Conservation (phyloP, 345 rosid genomes). For the Eucalyptus globulus region DNA sequence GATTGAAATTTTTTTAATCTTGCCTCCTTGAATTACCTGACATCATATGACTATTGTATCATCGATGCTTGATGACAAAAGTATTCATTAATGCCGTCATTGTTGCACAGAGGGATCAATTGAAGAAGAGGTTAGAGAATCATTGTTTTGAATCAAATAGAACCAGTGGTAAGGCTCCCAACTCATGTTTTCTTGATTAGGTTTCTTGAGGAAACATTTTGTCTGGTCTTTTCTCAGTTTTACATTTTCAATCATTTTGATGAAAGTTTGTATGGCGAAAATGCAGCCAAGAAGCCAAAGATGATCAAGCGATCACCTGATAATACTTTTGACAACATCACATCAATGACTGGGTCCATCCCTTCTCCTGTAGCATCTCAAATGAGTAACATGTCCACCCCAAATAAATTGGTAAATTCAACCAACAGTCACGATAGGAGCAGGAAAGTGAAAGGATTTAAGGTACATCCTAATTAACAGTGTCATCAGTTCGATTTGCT, state of each 20-base stretch:
- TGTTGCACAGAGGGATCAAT: constrained; percentile 14
- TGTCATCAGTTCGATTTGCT: not conserved
- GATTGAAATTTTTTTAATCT: not conserved
- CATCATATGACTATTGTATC: not conserved
- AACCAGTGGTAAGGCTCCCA: constrained; percentile 32
- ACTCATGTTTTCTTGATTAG: not conserved
- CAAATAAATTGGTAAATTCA: constrained; percentile 57
- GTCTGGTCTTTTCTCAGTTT: not conserved
- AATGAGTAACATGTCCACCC: constrained; percentile 58
- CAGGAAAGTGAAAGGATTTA: constrained; percentile 61
- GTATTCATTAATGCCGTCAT: not conserved
- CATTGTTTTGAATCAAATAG: constrained; percentile 68
- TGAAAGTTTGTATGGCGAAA: constrained; percentile 59
- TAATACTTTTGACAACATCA: constrained; percentile 44
- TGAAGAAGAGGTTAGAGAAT: constrained; percentile 59
- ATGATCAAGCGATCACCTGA: constrained; percentile 53
- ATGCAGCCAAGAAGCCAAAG: constrained; percentile 65
- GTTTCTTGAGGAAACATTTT: not conserved
- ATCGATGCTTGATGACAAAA: not conserved
- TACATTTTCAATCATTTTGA: not conserved
- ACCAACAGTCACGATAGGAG: constrained; percentile 62
- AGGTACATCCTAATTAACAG: constrained; percentile 34
- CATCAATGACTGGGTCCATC: constrained; percentile 43
- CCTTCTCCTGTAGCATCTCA: constrained; percentile 91
- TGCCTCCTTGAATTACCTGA: not conserved